Evolutionary conservation across 208 protist genomes (phyloP), one percentile per base, ranked within the genome.

Genomic region (Crithidia brevicula): DNA sequence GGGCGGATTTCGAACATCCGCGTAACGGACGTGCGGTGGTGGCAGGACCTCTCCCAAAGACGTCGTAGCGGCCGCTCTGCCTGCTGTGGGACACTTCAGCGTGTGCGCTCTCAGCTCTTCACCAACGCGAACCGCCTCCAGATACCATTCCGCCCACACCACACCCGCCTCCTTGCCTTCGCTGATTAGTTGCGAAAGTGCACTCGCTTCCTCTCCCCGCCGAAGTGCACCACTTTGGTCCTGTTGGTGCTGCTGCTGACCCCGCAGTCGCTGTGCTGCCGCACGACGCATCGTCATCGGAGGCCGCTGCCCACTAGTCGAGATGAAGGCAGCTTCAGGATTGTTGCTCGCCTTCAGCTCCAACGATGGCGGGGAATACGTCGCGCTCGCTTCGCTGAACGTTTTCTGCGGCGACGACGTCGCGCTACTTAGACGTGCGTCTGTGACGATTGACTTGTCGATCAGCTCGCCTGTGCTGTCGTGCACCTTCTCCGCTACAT

Each of bases 1-100:
- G 1, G 92, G 92, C 2, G 92, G 92, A 58, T 96, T 94, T 34
- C 76, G 79, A 30, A 91, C 85, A 9, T 78, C 74, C 3, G 83
- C 74, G 52, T 85, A 93, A 8, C 81, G 79, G n/a, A 83, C 61
- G 70, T 92, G 82, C 31, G 91, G 91, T 10, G 83, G 74, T n/a
- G 77, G 84, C 18, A 82, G 34, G 22, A 43, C 30, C 18, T 72
- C 76, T 0, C 53, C 47, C 4, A 51, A 57, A 8, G 49, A 4
- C 23, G 33, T 27, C 22, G 40, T 38, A 16, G 63, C 31, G 2
- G 40, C 45, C 0, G 34, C 4, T 28, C 49, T 50, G 43, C 31
- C 11, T 2, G 34, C 45, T 10, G 34, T 36, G 9, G 36, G 45
- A 6, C 33, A 22, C 23, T 25, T 65, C 45, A 18, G 36, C 33